A percentile compares a stretch with the other conserved stretches of the same genome.
Conservation (phyloP, 495 filamentous ascomycete species). For the Neurospora tetrasperma region DNA sequence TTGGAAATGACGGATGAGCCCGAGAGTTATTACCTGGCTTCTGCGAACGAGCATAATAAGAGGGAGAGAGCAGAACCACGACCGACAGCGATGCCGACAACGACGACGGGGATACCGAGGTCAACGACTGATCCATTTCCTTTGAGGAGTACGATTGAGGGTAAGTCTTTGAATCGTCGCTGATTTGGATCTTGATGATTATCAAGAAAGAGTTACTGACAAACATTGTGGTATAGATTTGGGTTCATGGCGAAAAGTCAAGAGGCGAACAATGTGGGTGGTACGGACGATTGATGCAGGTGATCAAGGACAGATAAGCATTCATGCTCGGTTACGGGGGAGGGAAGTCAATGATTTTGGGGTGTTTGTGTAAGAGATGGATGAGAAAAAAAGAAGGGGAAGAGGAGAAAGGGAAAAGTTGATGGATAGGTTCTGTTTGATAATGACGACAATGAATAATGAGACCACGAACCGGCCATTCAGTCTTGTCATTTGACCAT, state of each 20-base stretch:
- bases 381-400: not conserved
- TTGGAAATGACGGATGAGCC: slow-evolving; percentile 20
- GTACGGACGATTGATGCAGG: not conserved
- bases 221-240: not conserved
- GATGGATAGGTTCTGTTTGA: not conserved
- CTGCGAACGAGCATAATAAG: not conserved
- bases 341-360: not conserved
- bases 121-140: slow-evolving; percentile 3
- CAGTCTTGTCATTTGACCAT: not conserved
- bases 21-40: not conserved
- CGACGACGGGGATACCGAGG: not conserved
- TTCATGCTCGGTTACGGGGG: not conserved
- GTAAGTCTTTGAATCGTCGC: not conserved
- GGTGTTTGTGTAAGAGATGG: not conserved
- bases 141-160: not conserved
- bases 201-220: not conserved
- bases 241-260: not conserved
- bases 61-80: not conserved
- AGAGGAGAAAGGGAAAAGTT: not conserved
- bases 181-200: too few species aligned
- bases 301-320: not conserved
- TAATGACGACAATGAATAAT: not conserved
- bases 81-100: not conserved
- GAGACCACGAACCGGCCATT: not conserved
- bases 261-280: not conserved